Base-by-base conservation (phyloP, 805 yeast species). In the Saturnispora zaruensis region DNA sequence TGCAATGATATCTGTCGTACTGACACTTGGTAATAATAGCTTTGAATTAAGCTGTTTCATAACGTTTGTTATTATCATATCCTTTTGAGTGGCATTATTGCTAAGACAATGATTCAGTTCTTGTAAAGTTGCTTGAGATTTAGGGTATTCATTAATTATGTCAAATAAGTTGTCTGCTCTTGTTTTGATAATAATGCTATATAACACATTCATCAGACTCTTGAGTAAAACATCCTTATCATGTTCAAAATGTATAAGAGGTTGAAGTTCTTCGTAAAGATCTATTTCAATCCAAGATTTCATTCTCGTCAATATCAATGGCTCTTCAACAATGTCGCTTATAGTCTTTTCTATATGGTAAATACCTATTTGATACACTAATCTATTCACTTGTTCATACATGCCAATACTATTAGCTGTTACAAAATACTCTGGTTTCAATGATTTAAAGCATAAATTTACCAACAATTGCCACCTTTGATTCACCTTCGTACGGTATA, bases 21-120 rank as follows among this genome's bases (percentile, higher is more conserved):
- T 80, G 1, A 84, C 76, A 20, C 96, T 96, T 3, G 95, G 84
- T 58, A 87, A 93, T 20, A 90, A 68, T 9, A 89, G 61, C 32
- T 74, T 62, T 32, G 57, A 59, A 21, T 69, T 61, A 49, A 84
- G 77, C 1, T 66, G 57, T 0, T 57, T 52, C 6, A 74, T 75
- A 54, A 84, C 86, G 0, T 65, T 60, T 11, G 67, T 66, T 3
- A 83, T 84, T 4, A 83, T 63, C 7, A 64, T 61, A 2, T 77
- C 64, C 50, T 89, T 66, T 50, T 82, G 84, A 24, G 62, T 59
- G 1, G 71, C 66, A 2, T 73, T 70, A 30, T 59, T 66, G 16
- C 25, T 47, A 42, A 84, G 57, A 52, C 85, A 79, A 30, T 62
- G 63, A 50, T 76, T 73, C 20, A 87, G 62, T 55, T 87, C 95